Conservation (phyloP, 352 stramenopile genomes). For the Pythium chondricola region DNA sequence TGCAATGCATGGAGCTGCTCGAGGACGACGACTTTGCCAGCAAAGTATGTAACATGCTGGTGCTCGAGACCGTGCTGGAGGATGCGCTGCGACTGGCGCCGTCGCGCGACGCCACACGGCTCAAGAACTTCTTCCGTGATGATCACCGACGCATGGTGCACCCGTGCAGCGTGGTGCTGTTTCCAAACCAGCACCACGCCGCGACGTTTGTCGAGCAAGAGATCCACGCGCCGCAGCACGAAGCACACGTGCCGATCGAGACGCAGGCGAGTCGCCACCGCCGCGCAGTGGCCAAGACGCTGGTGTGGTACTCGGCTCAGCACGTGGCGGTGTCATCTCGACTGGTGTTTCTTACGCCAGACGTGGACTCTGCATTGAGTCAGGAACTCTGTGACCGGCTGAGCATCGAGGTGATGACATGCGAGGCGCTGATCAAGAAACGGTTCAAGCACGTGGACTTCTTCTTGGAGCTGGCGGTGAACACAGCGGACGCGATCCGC, state of each 20-base stretch:
- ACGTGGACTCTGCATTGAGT: conserved; percentile 36
- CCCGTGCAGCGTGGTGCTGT: conserved; percentile 46
- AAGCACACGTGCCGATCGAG: conserved; percentile 22
- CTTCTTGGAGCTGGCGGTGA: conserved; percentile 48
- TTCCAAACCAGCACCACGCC: conserved; percentile 67
- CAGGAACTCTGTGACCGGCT: conserved; percentile 28
- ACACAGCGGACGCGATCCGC: conserved; percentile 47
- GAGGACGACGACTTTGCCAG: conserved; percentile 44
- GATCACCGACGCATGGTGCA: conserved; percentile 35
- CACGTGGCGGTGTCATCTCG: conserved; percentile 31
- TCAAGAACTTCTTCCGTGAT: conserved; percentile 65
- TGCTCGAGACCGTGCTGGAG: conserved; percentile 70
- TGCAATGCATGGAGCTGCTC: conserved; percentile 76
- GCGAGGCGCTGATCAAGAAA: conserved; percentile 38
- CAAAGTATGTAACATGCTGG: conserved; percentile 36
- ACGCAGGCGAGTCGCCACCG: conserved; percentile 29
- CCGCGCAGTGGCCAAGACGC: conserved; percentile 44
- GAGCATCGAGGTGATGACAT: conserved; percentile 49
- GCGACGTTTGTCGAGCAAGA: conserved; percentile 44
- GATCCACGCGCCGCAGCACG: conserved; percentile 1
- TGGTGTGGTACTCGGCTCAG: conserved; percentile 54
- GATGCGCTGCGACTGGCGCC: conserved; percentile 59
- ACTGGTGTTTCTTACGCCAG: conserved; percentile 53
- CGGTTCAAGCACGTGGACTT: conserved; percentile 33
- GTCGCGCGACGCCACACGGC: conserved; percentile 49